Evolutionary conservation across 192 early-diverging fungal species (phyloP), one percentile per base, ranked within the genome.

Genomic region (Coemansia reversa): DNA sequence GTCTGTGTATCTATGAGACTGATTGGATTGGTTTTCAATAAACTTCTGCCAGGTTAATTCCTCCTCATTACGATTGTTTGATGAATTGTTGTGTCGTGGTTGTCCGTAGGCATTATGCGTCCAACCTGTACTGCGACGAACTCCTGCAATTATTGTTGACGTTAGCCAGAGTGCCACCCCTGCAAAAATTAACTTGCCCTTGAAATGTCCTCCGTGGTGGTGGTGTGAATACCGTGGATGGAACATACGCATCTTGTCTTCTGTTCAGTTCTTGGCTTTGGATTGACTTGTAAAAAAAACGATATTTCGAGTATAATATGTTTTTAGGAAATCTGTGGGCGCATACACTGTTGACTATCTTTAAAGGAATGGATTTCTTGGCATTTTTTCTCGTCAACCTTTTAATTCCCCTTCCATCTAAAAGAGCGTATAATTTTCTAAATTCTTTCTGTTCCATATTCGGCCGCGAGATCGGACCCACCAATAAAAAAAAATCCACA

Each of bases 131-230:
- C 64, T 49, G 20, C 74, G 53, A 24, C 74, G 74, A 14, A 76
- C 64, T 12, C 74, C 68, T 9, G 74, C 74, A 19, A 76, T 63
- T 7, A 70, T 32, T 3, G 74, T 76, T 33, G 68, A 70, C 39
- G 74, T 66, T 9, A 76, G 68, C 74, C 74, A 76, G n/a, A 76
- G 57, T 1, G 74, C 59, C 12, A 70, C 64, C 18, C 74, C 74
- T 0, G 65, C 47, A 28, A 76, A 60, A 5, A 76, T 45, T 14
- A 76, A 20, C 64, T 76, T 76, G 67, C 58, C 58, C 35, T 55
- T 54, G 24, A 60, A 47, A 9, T 22, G 12, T 18, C 62, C 58
- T 54, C 39, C 45, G 55, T 60, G 30, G 27, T 27, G 27, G 16
- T 61, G 67, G 30, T 69, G 60, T n/a, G 54, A 29, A 42, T 60